Percentiles rank a stretch among this genome's conserved stretches.
phyloP scores from a whole-genome alignment of 2,329 filamentous ascomycete species.

The Calonectria pteridis region DNA sequence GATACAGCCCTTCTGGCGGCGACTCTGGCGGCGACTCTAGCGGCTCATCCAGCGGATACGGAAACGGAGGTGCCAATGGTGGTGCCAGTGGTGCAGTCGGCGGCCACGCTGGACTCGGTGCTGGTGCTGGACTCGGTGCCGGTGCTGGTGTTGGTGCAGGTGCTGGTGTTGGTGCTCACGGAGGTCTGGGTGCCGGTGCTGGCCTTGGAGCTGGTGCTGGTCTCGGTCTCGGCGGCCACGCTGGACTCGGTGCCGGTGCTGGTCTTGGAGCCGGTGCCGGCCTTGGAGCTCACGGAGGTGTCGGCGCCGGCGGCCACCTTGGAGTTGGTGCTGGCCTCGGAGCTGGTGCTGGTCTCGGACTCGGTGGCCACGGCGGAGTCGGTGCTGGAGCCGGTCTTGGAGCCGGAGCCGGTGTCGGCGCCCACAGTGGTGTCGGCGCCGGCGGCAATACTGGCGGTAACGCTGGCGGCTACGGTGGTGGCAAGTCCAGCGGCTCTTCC shows the following conservation, averaged over 20 bases:
- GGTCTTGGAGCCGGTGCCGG: background rate
- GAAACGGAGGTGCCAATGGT: background rate
- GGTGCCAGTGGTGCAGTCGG: background rate
- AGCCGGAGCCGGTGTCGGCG: no score
- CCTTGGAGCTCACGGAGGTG: no score
- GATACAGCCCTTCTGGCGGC: background rate
- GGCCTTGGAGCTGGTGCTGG: background rate
- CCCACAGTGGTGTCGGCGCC: no score
- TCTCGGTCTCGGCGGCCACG: background rate
- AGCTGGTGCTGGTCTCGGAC: background rate
- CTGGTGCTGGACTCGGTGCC: background rate
- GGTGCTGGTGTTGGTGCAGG: background rate
- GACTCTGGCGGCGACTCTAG: background rate
- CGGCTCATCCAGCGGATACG: background rate
- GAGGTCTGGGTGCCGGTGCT: background rate
- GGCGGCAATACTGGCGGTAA: no score
- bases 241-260: background rate
- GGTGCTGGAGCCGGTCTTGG: background rate
- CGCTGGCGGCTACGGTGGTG: background rate
- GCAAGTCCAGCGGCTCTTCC: background rate
- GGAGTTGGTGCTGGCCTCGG: background rate
- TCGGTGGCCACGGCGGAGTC: background rate
- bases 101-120: background rate
- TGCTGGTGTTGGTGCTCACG: background rate
- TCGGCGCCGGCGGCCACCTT: background rate